A percentile compares a stretch with the other conserved stretches of the same genome.
Conservation (phyloP, 352 stramenopile genomes). For the Phytophthora hybrid region DNA sequence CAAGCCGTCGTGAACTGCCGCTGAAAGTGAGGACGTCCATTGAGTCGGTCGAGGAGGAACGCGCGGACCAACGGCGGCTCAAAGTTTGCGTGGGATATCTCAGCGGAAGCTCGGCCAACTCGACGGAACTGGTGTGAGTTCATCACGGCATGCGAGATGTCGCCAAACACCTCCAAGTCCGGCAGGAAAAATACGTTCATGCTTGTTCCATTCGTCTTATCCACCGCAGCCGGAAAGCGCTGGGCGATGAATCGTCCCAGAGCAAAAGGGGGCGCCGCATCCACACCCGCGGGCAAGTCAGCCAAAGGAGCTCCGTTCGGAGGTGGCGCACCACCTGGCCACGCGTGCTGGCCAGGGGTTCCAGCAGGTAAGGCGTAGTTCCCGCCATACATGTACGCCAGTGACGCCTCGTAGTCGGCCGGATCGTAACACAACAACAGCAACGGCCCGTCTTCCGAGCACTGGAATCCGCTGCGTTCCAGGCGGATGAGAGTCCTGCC, state of each 20-base stretch:
- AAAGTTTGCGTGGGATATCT: neutral
- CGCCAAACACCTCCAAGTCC: neutral
- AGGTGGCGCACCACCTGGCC: neutral
- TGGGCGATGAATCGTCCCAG: neutral
- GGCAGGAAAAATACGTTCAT: neutral
- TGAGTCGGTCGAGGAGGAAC: neutral
- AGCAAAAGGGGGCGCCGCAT: neutral
- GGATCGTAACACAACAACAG: neutral
- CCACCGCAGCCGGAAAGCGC: neutral
- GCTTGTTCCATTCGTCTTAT: neutral
- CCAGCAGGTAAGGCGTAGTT: neutral
- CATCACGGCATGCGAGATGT: neutral
- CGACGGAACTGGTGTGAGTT: neutral
- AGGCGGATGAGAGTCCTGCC: conserved; percentile 4
- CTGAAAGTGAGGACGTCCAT: too few relatives aligned
- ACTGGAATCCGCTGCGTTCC: conserved; percentile 2
- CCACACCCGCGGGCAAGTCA: neutral
- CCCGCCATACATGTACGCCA: neutral
- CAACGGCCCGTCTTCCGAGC: neutral
- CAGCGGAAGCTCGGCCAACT: neutral
- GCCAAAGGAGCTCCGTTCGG: neutral
- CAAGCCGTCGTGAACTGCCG: too few relatives aligned
- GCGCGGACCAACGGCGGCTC: neutral
- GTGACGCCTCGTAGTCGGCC: neutral
- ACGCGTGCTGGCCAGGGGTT: neutral